phyloP scores from a whole-genome alignment of 2,329 filamentous ascomycete species.

The Fusarium acutatum region DNA sequence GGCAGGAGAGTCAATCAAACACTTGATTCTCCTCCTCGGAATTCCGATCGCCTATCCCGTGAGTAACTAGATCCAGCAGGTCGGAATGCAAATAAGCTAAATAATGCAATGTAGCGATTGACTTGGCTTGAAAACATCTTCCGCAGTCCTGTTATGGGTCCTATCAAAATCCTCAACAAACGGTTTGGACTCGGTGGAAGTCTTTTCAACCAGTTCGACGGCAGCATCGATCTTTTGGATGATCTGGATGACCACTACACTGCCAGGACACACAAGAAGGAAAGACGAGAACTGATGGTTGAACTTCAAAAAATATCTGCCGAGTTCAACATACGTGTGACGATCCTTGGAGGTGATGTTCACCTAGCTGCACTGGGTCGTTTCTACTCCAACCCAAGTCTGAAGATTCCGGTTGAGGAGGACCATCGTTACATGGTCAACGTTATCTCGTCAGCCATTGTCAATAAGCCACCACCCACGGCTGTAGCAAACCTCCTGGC shows the following conservation, averaged over 20 bases:
- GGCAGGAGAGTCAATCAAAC: constrained; percentile 80
- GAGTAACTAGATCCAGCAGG: constrained; percentile 45
- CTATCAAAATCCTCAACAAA: constrained; percentile 88
- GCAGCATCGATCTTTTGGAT: constrained; percentile 90
- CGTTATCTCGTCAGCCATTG: constrained; percentile 91
- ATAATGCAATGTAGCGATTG: constrained; percentile 64
- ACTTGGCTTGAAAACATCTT: constrained; percentile 98
- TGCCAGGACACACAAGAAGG: constrained; percentile 87
- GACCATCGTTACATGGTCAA: constrained; percentile 97
- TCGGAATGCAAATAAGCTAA: not conserved
- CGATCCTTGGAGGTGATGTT: constrained; percentile 92
- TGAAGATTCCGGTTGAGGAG: constrained; percentile 78
- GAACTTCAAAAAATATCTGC: constrained; percentile 84
- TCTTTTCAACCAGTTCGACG: constrained; percentile 94
- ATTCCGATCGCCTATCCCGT: constrained; percentile 87
- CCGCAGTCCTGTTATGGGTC: constrained; percentile 84
- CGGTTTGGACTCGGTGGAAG: constrained; percentile 85
- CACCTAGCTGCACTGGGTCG: constrained; percentile 91
- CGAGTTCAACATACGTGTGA: constrained; percentile 88
- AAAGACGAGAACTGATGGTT: constrained; percentile 81
- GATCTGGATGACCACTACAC: constrained; percentile 98
- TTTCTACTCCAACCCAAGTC: constrained; percentile 89
- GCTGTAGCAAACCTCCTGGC: constrained; percentile 91
- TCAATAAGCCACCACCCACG: constrained; percentile 90
- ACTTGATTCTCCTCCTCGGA: constrained; percentile 86